Evolutionary conservation across 305 asterid species (phyloP).

Genomic region (Galium porrigens): DNA sequence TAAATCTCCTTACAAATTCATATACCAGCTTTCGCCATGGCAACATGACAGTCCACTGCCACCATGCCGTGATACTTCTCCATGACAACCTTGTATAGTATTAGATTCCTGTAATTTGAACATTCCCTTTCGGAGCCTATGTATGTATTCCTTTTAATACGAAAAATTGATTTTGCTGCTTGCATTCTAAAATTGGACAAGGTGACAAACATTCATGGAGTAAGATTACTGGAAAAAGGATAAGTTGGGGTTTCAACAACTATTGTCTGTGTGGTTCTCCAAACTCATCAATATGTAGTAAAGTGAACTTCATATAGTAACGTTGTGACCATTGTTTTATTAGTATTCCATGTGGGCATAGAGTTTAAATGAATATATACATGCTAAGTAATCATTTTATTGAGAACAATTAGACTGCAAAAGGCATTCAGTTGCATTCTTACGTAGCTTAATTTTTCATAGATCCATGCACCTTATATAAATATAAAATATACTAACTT

Average conservation of each 20-base stretch:
- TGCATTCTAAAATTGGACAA: background rate
- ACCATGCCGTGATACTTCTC: too few relatives aligned
- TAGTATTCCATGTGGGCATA: slow-evolving; percentile 1
- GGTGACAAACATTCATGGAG: background rate
- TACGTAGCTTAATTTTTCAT: background rate
- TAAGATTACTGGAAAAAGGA: background rate
- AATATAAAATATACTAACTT: slow-evolving; percentile 1
- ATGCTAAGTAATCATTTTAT: background rate
- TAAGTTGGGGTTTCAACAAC: background rate
- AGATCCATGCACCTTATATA: background rate
- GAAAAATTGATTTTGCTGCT: background rate
- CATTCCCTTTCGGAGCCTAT: background rate
- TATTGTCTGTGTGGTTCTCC: background rate
- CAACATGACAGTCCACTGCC: too few relatives aligned
- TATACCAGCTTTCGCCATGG: too few relatives aligned
- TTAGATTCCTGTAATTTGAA: slow-evolving; percentile 1
- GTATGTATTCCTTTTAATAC: background rate
- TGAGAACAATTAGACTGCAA: background rate
- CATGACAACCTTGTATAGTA: background rate
- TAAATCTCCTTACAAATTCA: too few relatives aligned
- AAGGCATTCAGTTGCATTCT: background rate
- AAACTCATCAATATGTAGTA: background rate
- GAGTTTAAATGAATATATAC: background rate
- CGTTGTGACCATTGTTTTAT: background rate
- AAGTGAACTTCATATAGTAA: background rate